Evolutionary conservation across 78 protist species (phyloP).

Genomic region (Mastigamoeba balamuthi): DNA sequence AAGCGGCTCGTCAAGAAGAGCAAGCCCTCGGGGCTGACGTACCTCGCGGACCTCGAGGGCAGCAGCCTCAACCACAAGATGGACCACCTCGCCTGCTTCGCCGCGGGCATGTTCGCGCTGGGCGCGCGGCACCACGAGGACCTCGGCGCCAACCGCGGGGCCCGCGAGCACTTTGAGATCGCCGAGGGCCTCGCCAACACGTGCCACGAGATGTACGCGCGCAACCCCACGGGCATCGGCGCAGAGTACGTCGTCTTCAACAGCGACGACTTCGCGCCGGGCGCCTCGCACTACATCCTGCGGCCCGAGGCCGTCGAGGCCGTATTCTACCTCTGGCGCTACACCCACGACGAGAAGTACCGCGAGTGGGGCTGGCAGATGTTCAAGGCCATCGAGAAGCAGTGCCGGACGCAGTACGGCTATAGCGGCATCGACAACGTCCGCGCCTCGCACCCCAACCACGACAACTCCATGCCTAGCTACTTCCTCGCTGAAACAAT

Average conservation of each 20-base stretch:
- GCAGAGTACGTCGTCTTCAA: constrained; percentile 36
- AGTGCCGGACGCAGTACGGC: constrained; percentile 35
- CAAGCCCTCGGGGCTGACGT: neutral
- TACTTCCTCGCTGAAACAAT: constrained; percentile 85
- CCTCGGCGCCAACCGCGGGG: neutral
- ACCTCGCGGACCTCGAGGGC: constrained; percentile 2
- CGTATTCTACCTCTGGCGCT: constrained; percentile 39
- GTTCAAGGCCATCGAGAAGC: constrained; percentile 47
- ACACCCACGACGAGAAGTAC: constrained; percentile 51
- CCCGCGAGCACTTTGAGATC: neutral
- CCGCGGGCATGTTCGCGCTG: constrained; percentile 82
- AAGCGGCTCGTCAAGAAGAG: constrained; percentile 1
- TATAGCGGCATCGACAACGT: constrained; percentile 41
- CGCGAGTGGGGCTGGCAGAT: constrained; percentile 75
- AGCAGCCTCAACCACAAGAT: constrained; percentile 10
- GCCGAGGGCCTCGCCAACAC: constrained; percentile 26
- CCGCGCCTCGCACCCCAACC: neutral
- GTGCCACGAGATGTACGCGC: constrained; percentile 24
- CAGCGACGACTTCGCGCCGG: neutral
- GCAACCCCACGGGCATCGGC: constrained; percentile 41
- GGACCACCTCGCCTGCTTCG: constrained; percentile 86
- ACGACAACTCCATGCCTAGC: constrained; percentile 42
- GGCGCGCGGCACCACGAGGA: constrained; percentile 18
- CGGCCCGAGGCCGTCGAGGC: constrained; percentile 83
- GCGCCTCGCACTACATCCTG: constrained; percentile 37